A percentile compares a stretch with the other conserved stretches of the same genome.
Evolutionary conservation across 805 yeast genomes (phyloP).

Genomic region (Ogataea trehaloabstinens): DNA sequence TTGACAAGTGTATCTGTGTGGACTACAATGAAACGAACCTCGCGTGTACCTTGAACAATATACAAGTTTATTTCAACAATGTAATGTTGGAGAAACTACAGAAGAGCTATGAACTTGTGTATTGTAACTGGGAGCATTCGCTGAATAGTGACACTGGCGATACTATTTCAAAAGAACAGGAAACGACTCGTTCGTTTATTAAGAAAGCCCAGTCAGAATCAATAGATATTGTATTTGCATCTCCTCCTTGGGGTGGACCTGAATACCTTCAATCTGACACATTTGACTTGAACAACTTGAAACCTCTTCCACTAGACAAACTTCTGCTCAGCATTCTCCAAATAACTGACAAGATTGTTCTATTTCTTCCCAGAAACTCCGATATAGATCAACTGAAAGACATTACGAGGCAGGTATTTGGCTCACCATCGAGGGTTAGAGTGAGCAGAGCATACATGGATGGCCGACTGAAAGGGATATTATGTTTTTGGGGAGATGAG

Average conservation of each 20-base stretch:
- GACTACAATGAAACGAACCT: constrained; percentile 61
- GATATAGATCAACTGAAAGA: constrained; percentile 49
- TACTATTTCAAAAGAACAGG: constrained; percentile 4
- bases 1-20: constrained; percentile 57
- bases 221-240: constrained; percentile 60
- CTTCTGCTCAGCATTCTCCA: constrained; percentile 42
- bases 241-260: constrained; percentile 92
- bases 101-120: constrained; percentile 44
- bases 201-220: constrained; percentile 12
- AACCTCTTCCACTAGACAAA: constrained; percentile 48
- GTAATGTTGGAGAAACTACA: constrained; percentile 43
- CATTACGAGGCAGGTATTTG: constrained; percentile 46
- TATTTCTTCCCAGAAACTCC: constrained; percentile 64
- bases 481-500: constrained; percentile 59
- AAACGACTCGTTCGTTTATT: constrained; percentile 9
- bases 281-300: constrained; percentile 46
- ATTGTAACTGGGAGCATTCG: constrained; percentile 16
- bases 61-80: constrained; percentile 46
- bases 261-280: constrained; percentile 41
- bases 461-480: constrained; percentile 50
- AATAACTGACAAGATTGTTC: constrained; percentile 47
- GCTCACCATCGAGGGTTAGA: constrained; percentile 42
- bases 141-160: constrained; percentile 6
- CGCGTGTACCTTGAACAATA: constrained; percentile 65
- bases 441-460: constrained; percentile 41